phyloP scores from a whole-genome alignment of 768 basidiomycete genomes.

The Psilocybe tampanensis region DNA sequence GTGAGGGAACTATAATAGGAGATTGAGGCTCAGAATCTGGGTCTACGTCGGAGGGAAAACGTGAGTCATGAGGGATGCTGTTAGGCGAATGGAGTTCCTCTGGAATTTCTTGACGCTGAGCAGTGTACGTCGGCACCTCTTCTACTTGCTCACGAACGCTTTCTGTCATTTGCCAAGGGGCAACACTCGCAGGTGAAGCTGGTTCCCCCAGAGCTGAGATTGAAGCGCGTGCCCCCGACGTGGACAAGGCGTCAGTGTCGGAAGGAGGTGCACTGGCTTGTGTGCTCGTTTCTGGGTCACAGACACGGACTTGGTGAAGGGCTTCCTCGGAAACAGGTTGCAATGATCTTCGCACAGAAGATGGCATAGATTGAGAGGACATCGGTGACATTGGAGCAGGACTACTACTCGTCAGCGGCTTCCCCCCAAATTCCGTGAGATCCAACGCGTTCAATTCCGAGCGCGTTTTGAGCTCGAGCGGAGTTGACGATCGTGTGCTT shows the following conservation, averaged over 20 bases:
- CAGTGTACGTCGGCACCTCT: not conserved
- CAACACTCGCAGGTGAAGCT: not conserved
- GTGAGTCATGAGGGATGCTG: not conserved
- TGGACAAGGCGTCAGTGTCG: not conserved
- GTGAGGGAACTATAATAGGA: not conserved
- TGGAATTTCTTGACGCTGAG: not conserved
- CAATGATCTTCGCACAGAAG: slow-evolving; percentile 12
- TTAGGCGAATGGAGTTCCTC: not conserved
- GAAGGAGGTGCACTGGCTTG: not conserved
- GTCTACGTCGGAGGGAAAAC: not conserved
- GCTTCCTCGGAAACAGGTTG: slow-evolving; percentile 20
- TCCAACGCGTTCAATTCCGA: slow-evolving; percentile 16
- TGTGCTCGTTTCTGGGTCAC: slow-evolving; percentile 6
- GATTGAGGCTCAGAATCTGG: not conserved
- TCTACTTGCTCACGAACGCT: not conserved
- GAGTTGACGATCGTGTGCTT: slow-evolving; percentile 18
- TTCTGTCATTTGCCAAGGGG: not conserved
- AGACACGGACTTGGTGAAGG: slow-evolving; percentile 9
- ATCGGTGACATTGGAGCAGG: slow-evolving; percentile 16
- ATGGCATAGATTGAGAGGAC: slow-evolving; percentile 10
- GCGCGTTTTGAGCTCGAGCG: slow-evolving; percentile 20
- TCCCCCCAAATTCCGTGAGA: slow-evolving; percentile 17
- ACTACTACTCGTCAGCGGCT: slow-evolving; percentile 1
- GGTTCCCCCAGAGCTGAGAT: not conserved
- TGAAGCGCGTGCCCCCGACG: not conserved